Base-by-base conservation (phyloP, 108 stramenopile species). In the Nitzschia inconspicua region DNA sequence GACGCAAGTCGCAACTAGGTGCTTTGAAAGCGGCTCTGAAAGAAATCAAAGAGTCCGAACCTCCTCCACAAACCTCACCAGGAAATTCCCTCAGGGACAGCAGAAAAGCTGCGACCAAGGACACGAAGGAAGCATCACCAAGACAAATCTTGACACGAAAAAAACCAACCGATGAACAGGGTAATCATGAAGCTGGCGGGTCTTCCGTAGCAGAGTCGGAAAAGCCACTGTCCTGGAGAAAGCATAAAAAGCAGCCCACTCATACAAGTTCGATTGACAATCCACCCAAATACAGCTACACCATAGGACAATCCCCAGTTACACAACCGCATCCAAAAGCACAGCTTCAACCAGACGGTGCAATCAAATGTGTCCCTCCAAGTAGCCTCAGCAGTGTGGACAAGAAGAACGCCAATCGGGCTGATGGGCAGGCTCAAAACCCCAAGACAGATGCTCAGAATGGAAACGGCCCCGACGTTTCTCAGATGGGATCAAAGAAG, bases 331-430 rank as follows among this genome's bases (percentile, higher is more conserved):
- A 63, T 40, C 20, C 34, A 18, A 18, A 18, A 51, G 59, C 57
- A 35, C 59, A 69, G 30, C 48, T 69, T 8, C 68, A 60, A 42
- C 39, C 68, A 4, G 59, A 69, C 46, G 57, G 68, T 0, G n/a
- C n/a, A n/a, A n/a, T n/a, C n/a, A n/a, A n/a, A n/a, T n/a, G n/a
- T n/a, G n/a, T n/a, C n/a, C n/a, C n/a, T n/a, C n/a, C n/a, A n/a
- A n/a, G n/a, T n/a, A n/a, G n/a, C n/a, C n/a, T n/a, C n/a, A n/a
- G n/a, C n/a, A 31, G 10, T 31, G 29, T 4, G 10, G 11, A 28
- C 13, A 1, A 51, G 7, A 29, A 29, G 18, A 31, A 19, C 10
- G 10, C 25, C 13, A 25, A 10, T 11, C 37, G 14, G 11, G n/a
- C 37, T 39, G n/a, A 11, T 39, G n/a, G 14, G 11, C 14, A 39